Evolutionary conservation across 495 filamentous ascomycete species (phyloP).

Genomic region (Neurospora terricola): DNA sequence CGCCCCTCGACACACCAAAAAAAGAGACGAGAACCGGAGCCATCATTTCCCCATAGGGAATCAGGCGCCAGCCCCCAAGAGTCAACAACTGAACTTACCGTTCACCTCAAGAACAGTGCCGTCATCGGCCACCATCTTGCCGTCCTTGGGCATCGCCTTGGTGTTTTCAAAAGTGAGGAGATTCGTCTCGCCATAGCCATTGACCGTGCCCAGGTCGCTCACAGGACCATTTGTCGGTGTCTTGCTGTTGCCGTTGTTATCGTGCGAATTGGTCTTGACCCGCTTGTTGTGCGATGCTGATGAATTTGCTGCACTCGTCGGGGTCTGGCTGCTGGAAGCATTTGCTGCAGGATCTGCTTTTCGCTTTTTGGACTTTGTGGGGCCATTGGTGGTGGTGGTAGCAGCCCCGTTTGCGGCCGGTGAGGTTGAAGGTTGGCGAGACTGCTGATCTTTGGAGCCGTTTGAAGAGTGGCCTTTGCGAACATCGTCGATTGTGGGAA

Average conservation of each 20-base stretch:
- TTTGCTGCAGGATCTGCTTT: conserved; percentile 47
- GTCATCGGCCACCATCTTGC: conserved; percentile 79
- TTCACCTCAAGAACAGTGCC: conserved; percentile 74
- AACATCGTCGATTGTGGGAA: conserved; percentile 20
- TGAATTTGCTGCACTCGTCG: conserved; percentile 21
- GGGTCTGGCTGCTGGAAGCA: conserved; percentile 38
- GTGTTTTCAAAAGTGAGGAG: conserved; percentile 78
- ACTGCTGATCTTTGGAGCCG: conserved; percentile 18
- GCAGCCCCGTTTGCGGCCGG: conserved; percentile 25
- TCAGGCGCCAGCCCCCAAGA: not conserved
- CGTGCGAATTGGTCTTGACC: conserved; percentile 32
- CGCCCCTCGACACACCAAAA: not conserved
- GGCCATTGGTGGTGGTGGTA: conserved; percentile 36
- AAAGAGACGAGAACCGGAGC: conserved; percentile 5
- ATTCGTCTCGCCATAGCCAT: conserved; percentile 50
- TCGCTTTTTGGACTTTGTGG: conserved; percentile 56
- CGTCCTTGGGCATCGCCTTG: conserved; percentile 59
- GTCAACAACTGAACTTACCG: conserved; percentile 49
- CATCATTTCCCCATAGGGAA: not conserved
- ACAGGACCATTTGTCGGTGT: conserved; percentile 17
- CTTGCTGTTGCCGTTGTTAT: conserved; percentile 29
- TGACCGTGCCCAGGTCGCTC: conserved; percentile 5
- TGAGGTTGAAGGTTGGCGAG: conserved; percentile 10
- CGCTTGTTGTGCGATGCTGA: conserved; percentile 25
- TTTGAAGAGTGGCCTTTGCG: conserved; percentile 14